These are phyloP conservation scores for Xylaria multiplex DNA, from an alignment of 2,329 filamentous ascomycete genomes.

Conservation along the genomic window DNA sequence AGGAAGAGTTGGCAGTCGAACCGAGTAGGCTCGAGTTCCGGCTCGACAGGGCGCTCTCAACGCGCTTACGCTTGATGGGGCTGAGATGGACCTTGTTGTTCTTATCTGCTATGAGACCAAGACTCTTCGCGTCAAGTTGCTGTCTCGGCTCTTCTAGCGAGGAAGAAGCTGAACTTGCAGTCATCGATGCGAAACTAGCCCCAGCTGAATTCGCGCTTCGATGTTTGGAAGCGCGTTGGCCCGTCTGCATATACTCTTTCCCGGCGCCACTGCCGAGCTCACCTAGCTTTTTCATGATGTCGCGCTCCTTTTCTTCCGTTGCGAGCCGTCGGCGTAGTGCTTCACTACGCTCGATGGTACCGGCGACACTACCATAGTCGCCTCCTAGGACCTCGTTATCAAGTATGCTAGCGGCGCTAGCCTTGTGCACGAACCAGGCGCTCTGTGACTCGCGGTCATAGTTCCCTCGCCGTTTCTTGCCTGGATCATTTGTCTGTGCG, in stretches of 20 bases:
- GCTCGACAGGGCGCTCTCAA: slow-evolving; percentile 58
- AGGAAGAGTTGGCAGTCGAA: neutral
- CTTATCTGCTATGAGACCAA: slow-evolving; percentile 55
- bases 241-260: slow-evolving; percentile 72
- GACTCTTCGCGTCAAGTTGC: slow-evolving; percentile 56
- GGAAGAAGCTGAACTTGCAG: neutral
- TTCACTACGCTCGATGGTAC: slow-evolving; percentile 72
- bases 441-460: slow-evolving; percentile 69
- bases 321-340: slow-evolving; percentile 71
- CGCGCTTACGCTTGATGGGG: slow-evolving; percentile 70
- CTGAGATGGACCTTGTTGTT: slow-evolving; percentile 64
- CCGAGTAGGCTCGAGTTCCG: slow-evolving; percentile 24
- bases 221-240: slow-evolving; percentile 35
- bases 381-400: slow-evolving; percentile 65
- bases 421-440: slow-evolving; percentile 63
- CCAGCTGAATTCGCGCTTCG: slow-evolving; percentile 20
- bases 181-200: slow-evolving; percentile 26
- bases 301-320: slow-evolving; percentile 75
- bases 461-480: slow-evolving; percentile 53
- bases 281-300: slow-evolving; percentile 75
- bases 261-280: slow-evolving; percentile 72
- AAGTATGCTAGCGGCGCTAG: slow-evolving; percentile 69
- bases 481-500: slow-evolving; percentile 41
- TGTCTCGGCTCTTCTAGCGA: slow-evolving; percentile 44
- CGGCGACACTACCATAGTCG: slow-evolving; percentile 57